Base-by-base conservation (phyloP, 768 basidiomycete species). In the Gloeostereum incarnatum region DNA sequence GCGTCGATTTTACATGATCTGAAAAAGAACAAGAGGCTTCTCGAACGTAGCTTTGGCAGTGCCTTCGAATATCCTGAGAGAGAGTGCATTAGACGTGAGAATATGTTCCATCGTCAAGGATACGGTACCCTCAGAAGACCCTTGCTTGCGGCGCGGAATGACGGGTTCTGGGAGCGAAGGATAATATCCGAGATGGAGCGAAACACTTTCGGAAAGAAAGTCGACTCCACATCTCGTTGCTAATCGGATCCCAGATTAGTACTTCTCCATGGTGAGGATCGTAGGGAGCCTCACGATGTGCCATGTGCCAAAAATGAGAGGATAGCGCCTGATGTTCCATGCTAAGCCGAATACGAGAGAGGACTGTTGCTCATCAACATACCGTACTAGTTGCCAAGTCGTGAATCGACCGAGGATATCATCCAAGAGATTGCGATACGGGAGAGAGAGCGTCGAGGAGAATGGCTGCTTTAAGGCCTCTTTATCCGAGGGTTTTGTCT, bases 261-360 rank as follows among this genome's bases (percentile, higher is more conserved):
- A 13, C 21, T 25, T n/a, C n/a, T n/a, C 35, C 32, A 31, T 41
- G 38, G 38, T 41, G 44, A 33, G 39, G 31, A 37, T 8, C 17
- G 14, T 18, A 30, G 33, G 13, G 29, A 53, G 9, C 56, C 39
- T 61, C n/a, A 80, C 84, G 63, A 68, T 67, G 51, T 67, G 63
- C 75, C 77, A 78, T 19, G 65, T 56, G 2, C 86, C 86, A 53
- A 88, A 89, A 40, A 87, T 71, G 26, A 85, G 62, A 16, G 86
- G 86, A 58, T 87, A 86, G 2, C 77, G 75, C 49, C 86, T 88
- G 47, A 22, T 29, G 45, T 45, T 37, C 41, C 31, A 33, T 7
- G 42, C n/a, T 10, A 23, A 27, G 43, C 18, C 23, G 38, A 36
- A 13, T 18, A 19, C 5, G 21, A 25, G 19, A 18, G 25, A 26